Conservation (phyloP, 139 green algal genomes). For the Auxenochlorella protothecoides region DNA sequence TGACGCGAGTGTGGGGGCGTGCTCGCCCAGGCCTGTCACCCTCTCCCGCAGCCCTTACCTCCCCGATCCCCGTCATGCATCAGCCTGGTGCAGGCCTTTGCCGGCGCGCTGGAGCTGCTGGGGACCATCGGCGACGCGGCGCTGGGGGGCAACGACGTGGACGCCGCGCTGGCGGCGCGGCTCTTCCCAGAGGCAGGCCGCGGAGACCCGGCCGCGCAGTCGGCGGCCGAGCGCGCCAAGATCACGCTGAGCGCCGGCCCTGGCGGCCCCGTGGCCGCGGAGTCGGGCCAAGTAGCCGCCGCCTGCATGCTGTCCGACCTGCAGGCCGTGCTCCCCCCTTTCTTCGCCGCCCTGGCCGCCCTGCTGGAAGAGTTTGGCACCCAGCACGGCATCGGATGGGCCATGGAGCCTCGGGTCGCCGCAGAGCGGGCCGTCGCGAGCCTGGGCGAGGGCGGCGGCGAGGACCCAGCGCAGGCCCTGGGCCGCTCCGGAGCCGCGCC, state of each 20-base stretch:
- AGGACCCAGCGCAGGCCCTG: neutral
- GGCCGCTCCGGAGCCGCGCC: conserved; percentile 1
- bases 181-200: conserved; percentile 8
- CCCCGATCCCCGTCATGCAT: neutral
- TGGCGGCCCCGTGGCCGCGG: neutral
- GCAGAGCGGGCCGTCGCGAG: too few species aligned
- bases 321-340: conserved; percentile 2
- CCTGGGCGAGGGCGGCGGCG: conserved; percentile 5
- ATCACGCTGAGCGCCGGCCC: conserved; percentile 1
- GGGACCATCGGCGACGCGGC: conserved; percentile 49
- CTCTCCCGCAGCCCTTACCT: too few species aligned
- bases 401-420: conserved; percentile 1
- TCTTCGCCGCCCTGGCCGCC: conserved; percentile 22
- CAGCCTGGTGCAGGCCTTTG: conserved; percentile 64
- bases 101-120: conserved; percentile 61
- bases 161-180: conserved; percentile 32
- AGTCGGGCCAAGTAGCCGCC: conserved; percentile 1
- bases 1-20: too few species aligned
- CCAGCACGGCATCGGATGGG: conserved; percentile 23
- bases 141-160: conserved; percentile 74
- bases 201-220: neutral
- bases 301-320: conserved; percentile 4
- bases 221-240: conserved; percentile 13
- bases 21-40: neutral
- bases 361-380: conserved; percentile 16